Conservation (phyloP, 352 stramenopile species). For the Blastocystis sp. region DNA sequence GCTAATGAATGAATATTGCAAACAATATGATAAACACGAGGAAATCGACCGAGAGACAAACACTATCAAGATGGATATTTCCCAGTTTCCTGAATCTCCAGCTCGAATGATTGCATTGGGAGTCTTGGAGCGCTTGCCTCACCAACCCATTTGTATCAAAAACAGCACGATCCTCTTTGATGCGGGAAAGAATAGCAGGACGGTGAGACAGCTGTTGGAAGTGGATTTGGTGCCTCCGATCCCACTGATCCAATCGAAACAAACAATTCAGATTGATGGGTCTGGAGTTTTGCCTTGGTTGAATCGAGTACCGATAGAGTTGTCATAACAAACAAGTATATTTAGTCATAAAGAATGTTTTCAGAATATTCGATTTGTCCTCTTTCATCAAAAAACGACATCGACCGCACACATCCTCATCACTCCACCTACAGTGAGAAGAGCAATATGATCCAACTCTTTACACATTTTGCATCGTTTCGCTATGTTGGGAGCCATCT, state of each 20-base stretch:
- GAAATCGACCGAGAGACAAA: neutral
- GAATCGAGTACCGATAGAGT: neutral
- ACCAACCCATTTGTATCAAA: neutral
- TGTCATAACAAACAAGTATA: slow-evolving; percentile 15
- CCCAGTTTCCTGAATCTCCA: neutral
- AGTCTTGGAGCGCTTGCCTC: neutral
- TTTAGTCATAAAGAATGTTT: neutral
- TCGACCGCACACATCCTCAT: neutral
- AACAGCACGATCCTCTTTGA: neutral
- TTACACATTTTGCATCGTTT: neutral
- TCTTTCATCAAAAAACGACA: slow-evolving; percentile 9
- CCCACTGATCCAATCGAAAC: neutral
- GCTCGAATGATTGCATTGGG: slow-evolving; percentile 26
- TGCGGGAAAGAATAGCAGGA: neutral
- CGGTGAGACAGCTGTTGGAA: neutral
- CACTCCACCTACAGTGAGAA: neutral
- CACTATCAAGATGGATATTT: neutral
- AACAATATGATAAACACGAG: neutral
- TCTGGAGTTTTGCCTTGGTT: neutral
- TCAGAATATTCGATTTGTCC: neutral
- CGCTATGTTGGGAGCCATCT: neutral
- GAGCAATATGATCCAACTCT: neutral
- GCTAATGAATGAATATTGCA: slow-evolving; percentile 33
- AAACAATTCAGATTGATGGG: neutral
- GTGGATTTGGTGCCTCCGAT: neutral